phyloP scores from a whole-genome alignment of 1,284 basidiomycete species.

The Marasmius tenuissimus region DNA sequence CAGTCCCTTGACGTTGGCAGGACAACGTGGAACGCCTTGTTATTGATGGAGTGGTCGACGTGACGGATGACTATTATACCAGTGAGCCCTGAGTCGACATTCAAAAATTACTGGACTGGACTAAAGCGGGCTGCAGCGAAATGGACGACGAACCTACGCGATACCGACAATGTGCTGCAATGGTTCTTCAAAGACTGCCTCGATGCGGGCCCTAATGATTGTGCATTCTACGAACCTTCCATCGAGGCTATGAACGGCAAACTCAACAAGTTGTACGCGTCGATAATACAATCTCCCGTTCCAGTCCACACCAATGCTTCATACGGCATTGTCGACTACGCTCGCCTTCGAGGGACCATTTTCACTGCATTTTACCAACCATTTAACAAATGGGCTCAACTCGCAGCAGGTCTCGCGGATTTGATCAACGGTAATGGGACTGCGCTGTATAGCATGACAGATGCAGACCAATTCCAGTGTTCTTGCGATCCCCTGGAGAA shows the following conservation, averaged over 20 bases:
- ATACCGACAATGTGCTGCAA: conserved; percentile 12
- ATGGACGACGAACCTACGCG: conserved; percentile 12
- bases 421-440: conserved; percentile 15
- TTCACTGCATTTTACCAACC: conserved; percentile 16
- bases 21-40: conserved; percentile 19
- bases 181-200: conserved; percentile 16
- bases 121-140: not conserved
- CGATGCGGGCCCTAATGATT: conserved; percentile 16
- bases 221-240: conserved; percentile 16
- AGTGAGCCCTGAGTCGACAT: not conserved
- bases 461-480: conserved; percentile 12
- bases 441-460: conserved; percentile 10
- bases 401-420: conserved; percentile 17
- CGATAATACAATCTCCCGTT: conserved; percentile 12
- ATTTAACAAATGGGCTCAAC: conserved; percentile 8
- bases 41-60: conserved; percentile 19
- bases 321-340: conserved; percentile 18
- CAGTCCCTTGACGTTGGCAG: conserved; percentile 1
- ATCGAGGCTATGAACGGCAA: conserved; percentile 8
- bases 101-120: not conserved
- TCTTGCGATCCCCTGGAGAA: conserved; percentile 8
- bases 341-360: conserved; percentile 10
- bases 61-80: conserved; percentile 14
- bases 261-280: conserved; percentile 9
- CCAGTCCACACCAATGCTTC: conserved; percentile 12